Evolutionary conservation across 139 green algal species (phyloP), one percentile per base, ranked within the genome.

Genomic region (Axilococcus clingmanii): DNA sequence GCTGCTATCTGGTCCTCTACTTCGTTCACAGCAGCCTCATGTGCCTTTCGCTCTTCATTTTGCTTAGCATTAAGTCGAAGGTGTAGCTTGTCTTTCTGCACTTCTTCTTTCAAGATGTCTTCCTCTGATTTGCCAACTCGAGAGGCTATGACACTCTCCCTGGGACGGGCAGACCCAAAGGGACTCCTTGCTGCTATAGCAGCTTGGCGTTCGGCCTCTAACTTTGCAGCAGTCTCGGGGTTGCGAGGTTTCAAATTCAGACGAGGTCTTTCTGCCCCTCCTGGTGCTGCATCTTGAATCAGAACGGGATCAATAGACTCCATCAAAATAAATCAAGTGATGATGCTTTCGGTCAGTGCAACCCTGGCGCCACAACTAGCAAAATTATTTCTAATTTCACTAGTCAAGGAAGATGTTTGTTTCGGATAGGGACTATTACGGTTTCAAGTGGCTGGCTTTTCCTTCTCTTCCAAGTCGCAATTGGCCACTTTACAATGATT

Each of bases 121-220:
- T 82, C 68, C 63, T 90, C 81, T 0, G 61, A 77, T 55, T 84
- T 84, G 28, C 81, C 81, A 2, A 52, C 38, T 28, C 74, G 60
- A 15, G 36, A 43, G 2, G 81, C 75, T 23, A 90, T 71, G 0
- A 87, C 51, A 2, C 59, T 56, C 45, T 90, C 81, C 4, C 81
- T 66, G 0, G 81, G 81, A 64, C 85, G 87, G 7, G 81, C 81
- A 16, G 53, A 66, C 33, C 81, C 81, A 52, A 89, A 89, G 5
- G 76, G 73, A 55, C 71, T 85, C 56, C 33, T 38, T 38, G 11
- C 33, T 12, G 12, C 33, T 38, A 38, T 9, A 38, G n/a, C n/a
- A 2, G 46, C 30, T 33, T 50, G 36, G 22, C 51, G 33, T 40
- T 71, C 56, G 1, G 25, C 42, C 35, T 72, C 63, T 17, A 66